Evolutionary conservation across 768 basidiomycete genomes (phyloP), one percentile per base, ranked within the genome.

Genomic region (Paxillus involutus): DNA sequence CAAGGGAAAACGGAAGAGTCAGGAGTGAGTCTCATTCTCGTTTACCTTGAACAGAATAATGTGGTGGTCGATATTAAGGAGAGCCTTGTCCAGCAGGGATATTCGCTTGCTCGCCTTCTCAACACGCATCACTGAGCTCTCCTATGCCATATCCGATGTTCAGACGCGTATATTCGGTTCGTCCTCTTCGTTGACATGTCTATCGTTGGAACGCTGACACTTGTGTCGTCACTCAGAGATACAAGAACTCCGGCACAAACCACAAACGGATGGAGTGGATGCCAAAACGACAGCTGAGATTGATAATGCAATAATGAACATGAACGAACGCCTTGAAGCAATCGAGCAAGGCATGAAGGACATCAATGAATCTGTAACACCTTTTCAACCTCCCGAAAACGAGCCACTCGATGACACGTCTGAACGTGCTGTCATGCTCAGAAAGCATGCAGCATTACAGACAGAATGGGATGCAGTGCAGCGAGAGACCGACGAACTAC

Each of bases 141-240:
- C 88, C 5, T 94, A 91, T 66, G 82, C 83, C 59, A 86, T 94
- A 55, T 92, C 90, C 16, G 91, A 94, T 70, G 90, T 94, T 32
- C 90, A 94, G 71, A 91, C 91, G 47, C 87, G 91, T 63, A 92
- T 94, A 68, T 94, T 94, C 63, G 91, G 91, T 91, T 68, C 52
- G 69, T 64, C 19, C 5, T 40, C 37, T 51, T 53, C 36, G 47
- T 51, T 57, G 35, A 6, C 24, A 53, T 49, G 32, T 52, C 44
- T 4, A 19, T 36, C 29, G 40, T 42, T 26, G 32, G 44, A 54
- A 36, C 29, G 37, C 56, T 65, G 56, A 70, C 40, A 14, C 9
- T 24, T 46, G 33, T 53, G 13, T 53, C 50, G 35, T 17, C 42
- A 26, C 52, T 26, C 63, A 94, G 93, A 94, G 73, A 93, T 95